Evolutionary conservation across 2,329 filamentous ascomycete species (phyloP), one percentile per base, ranked within the genome.

Genomic region (Diaporthe capsici): DNA sequence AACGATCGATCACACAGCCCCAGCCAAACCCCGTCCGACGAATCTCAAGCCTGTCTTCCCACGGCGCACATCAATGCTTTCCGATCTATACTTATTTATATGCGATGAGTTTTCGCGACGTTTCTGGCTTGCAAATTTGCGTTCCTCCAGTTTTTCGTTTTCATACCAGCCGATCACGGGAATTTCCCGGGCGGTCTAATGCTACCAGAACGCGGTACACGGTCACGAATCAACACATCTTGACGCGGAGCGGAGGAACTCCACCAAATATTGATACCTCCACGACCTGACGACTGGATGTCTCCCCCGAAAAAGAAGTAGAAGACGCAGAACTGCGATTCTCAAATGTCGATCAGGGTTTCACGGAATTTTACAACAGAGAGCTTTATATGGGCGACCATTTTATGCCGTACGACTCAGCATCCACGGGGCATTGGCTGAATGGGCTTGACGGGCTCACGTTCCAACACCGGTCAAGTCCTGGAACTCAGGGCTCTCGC

Each of bases 381-480:
- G 71, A 77, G 65, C 74, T 74, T 74, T 75, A 70, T 58, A 74
- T 71, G 76, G 76, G 76, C 76, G 72, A 77, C 76, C 76, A 77
- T 74, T 73, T 77, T 76, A 77, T 77, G 76, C 76, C 76, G 55
- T 72, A 77, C 76, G 76, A 77, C 76, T 76, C 71, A 73, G 71
- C 75, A 61, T 70, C 39, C 55, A 74, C 60, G 75, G 74, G 76
- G 75, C 75, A 76, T 76, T 76, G 75, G 76, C 75, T 74, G 72
- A 63, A 70, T n/a, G 71, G 55, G 68, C 76, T 76, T 76, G 74
- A 76, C 76, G 71, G 76, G 65, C 76, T 77, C 68, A 76, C 72
- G 74, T 74, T 75, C 44, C 58, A 60, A 60, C 49, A 70, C 67
- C 74, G 34, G 42, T 61, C 31, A 34, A 68, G 60, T 47, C 60